phyloP scores from a whole-genome alignment of 257 asterid genomes.

The Datura wrightii region DNA sequence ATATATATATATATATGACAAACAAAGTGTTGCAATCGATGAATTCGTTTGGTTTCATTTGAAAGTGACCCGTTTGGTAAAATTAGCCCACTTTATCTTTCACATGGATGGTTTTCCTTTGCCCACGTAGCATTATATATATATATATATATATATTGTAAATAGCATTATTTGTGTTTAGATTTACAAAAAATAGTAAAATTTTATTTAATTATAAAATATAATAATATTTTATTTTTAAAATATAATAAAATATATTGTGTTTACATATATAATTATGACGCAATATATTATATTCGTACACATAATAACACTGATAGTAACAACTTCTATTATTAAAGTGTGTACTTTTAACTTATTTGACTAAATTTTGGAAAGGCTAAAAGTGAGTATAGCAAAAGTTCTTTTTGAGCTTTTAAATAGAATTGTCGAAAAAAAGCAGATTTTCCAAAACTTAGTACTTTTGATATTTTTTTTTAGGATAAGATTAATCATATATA shows the following conservation, averaged over 20 bases:
- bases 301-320: neutral
- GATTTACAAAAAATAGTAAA: no score
- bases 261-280: neutral
- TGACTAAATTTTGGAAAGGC: no score
- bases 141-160: no score
- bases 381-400: no score
- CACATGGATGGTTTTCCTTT: constrained; percentile 21
- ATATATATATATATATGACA: no score
- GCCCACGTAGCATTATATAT: neutral
- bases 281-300: neutral
- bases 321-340: neutral
- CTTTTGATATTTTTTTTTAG: no score
- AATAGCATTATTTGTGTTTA: no score
- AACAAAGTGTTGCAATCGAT: neutral
- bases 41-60: neutral
- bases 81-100: constrained; percentile 6
- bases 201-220: neutral
- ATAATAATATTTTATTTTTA: neutral
- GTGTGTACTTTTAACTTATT: neutral
- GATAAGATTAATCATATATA: no score
- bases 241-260: neutral
- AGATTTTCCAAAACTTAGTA: no score
- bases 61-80: neutral
- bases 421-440: no score
- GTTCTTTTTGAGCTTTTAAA: no score